Conservation (phyloP, 768 basidiomycete genomes). For the Calvatia gigantea region DNA sequence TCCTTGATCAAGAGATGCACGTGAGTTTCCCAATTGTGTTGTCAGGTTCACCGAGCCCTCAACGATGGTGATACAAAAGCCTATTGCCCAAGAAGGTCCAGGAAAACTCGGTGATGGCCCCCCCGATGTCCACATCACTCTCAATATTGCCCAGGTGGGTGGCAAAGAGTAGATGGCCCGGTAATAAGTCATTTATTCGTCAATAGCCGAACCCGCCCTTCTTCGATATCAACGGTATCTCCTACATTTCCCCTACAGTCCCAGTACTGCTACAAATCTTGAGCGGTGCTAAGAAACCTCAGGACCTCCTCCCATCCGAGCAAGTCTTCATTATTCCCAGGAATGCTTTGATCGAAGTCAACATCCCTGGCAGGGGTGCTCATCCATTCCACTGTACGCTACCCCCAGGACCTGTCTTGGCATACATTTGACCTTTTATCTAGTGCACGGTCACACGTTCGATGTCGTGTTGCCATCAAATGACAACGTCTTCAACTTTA, state of each 20-base stretch:
- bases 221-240: constrained; percentile 16
- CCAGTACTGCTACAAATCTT: constrained; percentile 37
- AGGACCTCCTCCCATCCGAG: constrained; percentile 23
- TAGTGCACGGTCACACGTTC: constrained; percentile 17
- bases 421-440: background rate
- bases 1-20: constrained; percentile 22
- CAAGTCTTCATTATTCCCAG: constrained; percentile 24
- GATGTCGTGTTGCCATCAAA: constrained; percentile 13
- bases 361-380: constrained; percentile 32
- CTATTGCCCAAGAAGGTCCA: constrained; percentile 1
- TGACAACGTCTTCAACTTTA: constrained; percentile 8
- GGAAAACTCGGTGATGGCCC: constrained; percentile 14
- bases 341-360: constrained; percentile 45
- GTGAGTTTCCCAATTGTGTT: background rate
- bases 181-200: constrained; percentile 26
- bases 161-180: constrained; percentile 27
- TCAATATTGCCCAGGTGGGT: constrained; percentile 32
- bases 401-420: background rate
- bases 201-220: constrained; percentile 8
- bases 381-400: constrained; percentile 11
- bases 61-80: background rate
- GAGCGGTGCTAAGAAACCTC: constrained; percentile 22
- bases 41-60: background rate
- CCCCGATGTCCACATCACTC: constrained; percentile 36
- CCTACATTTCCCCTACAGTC: constrained; percentile 26